phyloP scores from a whole-genome alignment of 768 basidiomycete species.

The Phallus indusiatus region DNA sequence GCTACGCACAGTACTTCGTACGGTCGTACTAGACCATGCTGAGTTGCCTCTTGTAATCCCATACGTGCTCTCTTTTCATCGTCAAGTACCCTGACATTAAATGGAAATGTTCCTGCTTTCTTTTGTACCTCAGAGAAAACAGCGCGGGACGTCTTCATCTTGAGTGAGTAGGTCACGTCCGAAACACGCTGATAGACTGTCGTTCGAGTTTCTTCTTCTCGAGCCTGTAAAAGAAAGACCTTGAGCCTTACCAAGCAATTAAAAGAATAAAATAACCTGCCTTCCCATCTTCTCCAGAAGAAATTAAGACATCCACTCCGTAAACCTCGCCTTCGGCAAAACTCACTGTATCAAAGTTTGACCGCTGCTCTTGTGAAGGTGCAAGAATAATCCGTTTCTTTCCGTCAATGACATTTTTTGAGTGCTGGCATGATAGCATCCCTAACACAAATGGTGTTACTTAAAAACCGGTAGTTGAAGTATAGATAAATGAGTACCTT shows the following conservation, averaged over 20 bases:
- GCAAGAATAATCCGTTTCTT: slow-evolving; percentile 94
- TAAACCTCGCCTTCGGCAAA: slow-evolving; percentile 94
- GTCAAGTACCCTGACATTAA: slow-evolving; percentile 88
- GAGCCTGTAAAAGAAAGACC: slow-evolving; percentile 46
- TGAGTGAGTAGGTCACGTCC: slow-evolving; percentile 84
- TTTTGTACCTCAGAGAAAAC: slow-evolving; percentile 96
- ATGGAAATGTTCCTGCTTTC: slow-evolving; percentile 97
- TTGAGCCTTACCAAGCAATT: neutral
- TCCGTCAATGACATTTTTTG: slow-evolving; percentile 90
- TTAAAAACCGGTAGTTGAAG: neutral
- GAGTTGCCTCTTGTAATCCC: slow-evolving; percentile 92
- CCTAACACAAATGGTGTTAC: slow-evolving; percentile 33
- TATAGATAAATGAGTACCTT: slow-evolving; percentile 41
- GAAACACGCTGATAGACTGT: slow-evolving; percentile 89
- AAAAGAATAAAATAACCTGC: slow-evolving; percentile 30
- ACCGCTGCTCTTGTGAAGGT: slow-evolving; percentile 74
- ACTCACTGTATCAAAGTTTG: slow-evolving; percentile 74
- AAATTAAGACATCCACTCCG: slow-evolving; percentile 86
- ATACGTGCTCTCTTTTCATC: slow-evolving; percentile 95
- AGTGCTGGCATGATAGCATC: slow-evolving; percentile 92
- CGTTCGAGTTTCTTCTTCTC: slow-evolving; percentile 80
- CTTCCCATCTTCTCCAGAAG: slow-evolving; percentile 86
- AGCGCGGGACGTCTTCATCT: slow-evolving; percentile 95
- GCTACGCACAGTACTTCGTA: slow-evolving; percentile 83
- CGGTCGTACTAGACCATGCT: slow-evolving; percentile 87